Evolutionary conservation across 1,139 yeast species (phyloP).

Genomic region (Kodamaea arcana): DNA sequence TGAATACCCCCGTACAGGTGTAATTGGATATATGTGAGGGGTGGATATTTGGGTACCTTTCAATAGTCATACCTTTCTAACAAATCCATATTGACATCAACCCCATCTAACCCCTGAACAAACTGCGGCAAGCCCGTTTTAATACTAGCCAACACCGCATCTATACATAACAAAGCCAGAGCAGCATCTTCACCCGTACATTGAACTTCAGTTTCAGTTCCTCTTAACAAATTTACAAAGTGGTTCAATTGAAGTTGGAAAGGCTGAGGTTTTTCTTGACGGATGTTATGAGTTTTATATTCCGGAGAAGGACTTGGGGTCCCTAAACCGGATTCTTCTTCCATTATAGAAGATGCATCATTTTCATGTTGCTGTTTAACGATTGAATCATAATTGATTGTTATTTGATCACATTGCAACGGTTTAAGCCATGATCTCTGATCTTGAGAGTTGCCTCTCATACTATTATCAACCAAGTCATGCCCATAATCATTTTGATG

Average conservation of each 20-base stretch:
- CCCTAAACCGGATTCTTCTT: conserved; percentile 5
- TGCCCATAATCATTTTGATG: conserved; percentile 18
- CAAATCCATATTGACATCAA: conserved; percentile 15
- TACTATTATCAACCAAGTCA: conserved; percentile 9
- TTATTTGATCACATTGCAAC: conserved; percentile 22
- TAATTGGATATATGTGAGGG: no score
- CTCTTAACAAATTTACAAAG: conserved; percentile 33
- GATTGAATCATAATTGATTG: conserved; percentile 15
- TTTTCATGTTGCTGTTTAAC: conserved; percentile 6
- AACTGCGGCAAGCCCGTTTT: conserved; percentile 33
- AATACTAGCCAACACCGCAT: conserved; percentile 35
- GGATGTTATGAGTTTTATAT: conserved; percentile 10
- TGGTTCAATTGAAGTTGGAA: conserved; percentile 40
- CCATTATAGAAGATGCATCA: conserved; percentile 6
- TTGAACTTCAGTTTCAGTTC: conserved; percentile 27
- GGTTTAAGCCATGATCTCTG: conserved; percentile 33
- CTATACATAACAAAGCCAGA: conserved; percentile 36
- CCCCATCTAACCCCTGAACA: conserved; percentile 23
- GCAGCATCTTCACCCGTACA: conserved; percentile 42
- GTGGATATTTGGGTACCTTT: neutral
- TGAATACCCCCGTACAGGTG: no score
- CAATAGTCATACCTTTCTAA: conserved; percentile 8
- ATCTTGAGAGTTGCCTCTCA: conserved; percentile 9
- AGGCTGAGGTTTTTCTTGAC: conserved; percentile 24
- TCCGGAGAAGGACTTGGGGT: conserved; percentile 28